Base-by-base conservation (phyloP, 2,329 filamentous ascomycete species). In the Trichoderma harzianum region DNA sequence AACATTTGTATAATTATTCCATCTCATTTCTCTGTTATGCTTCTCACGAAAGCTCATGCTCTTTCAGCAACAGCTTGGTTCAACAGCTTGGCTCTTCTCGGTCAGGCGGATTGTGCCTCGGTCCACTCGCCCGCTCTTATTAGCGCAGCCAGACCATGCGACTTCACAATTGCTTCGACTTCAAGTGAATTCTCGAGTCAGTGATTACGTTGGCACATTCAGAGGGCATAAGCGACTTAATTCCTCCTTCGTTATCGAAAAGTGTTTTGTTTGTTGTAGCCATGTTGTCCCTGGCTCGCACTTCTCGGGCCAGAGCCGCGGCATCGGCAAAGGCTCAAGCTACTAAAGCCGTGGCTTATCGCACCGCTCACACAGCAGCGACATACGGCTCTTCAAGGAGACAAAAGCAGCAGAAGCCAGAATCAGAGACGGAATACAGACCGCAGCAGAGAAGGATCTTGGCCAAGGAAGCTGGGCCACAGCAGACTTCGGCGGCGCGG, bases 401-500 rank as follows among this genome's bases (percentile, higher is more conserved):
- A 26, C 43, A 7, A 51, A 7, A 1, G 1, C 43, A 3, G 4
- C n/a, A 16, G 11, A 34, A 47, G 26, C 21, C 30, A 61, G 12
- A 43, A 0, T 7, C 30, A 14, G 30, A 60, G 3, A 2, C 16
- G 21, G n/a, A 21, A 7, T 70, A 63, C 30, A 30, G 5, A 24
- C 58, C 58, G 1, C 69, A 67, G 53, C n/a, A 47, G 10, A 47
- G 69, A 2, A 65, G 51, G 11, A 67, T 55, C 53, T n/a, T 12
- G 24, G 63, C 51, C 53, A 60, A 32, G 11, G 32, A 64, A 8
- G 26, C 71, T 11, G 16, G 32, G 55, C 66, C 12, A 4, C 43
- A 32, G 57, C 26, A 62, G 14, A 63, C 69, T 16, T 70, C 71
- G 32, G 47, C 71, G n/a, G 11, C 57, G 43, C 70, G 71, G 12